A percentile compares a stretch with the other conserved stretches of the same genome.
These are phyloP conservation scores for Rhododendron mucronatum DNA, from an alignment of 148 eudicot species.

Conservation along the genomic window DNA sequence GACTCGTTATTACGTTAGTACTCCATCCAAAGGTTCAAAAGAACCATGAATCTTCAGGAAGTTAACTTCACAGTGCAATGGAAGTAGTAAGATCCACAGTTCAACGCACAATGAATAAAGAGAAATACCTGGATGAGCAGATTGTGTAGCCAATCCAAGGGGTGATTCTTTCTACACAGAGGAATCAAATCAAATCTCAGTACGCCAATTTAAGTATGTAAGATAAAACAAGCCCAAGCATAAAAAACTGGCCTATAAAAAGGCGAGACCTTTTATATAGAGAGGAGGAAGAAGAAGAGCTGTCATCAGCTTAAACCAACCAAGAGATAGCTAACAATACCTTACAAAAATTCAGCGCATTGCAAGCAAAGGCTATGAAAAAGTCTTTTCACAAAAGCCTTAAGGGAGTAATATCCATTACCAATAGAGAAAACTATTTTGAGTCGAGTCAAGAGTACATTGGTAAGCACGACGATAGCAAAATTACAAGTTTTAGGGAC, in stretches of 20 bases:
- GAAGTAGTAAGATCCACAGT: not conserved
- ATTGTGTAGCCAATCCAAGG: constrained; percentile 69
- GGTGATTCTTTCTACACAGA: constrained; percentile 85
- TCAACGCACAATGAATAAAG: not conserved
- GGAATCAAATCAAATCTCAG: not conserved
- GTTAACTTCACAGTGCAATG: not conserved
- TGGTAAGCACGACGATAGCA: not conserved
- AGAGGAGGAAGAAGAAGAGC: not conserved
- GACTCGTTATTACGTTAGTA: not conserved
- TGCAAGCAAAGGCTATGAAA: not conserved
- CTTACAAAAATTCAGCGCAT: not conserved
- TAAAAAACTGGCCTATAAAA: not conserved
- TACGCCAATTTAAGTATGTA: not conserved
- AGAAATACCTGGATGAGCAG: constrained; percentile 89
- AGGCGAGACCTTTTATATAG: not conserved
- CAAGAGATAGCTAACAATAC: not conserved
- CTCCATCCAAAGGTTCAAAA: not conserved
- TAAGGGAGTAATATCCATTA: not conserved
- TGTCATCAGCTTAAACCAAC: not conserved
- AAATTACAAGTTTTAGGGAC: not conserved
- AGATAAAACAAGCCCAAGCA: not conserved
- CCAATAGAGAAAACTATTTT: not conserved
- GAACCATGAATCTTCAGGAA: not conserved
- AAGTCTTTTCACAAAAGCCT: not conserved
- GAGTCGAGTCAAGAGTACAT: not conserved